Evolutionary conservation across 305 asterid genomes (phyloP), one percentile per base, ranked within the genome.

Genomic region (Fraxinus paxiana): DNA sequence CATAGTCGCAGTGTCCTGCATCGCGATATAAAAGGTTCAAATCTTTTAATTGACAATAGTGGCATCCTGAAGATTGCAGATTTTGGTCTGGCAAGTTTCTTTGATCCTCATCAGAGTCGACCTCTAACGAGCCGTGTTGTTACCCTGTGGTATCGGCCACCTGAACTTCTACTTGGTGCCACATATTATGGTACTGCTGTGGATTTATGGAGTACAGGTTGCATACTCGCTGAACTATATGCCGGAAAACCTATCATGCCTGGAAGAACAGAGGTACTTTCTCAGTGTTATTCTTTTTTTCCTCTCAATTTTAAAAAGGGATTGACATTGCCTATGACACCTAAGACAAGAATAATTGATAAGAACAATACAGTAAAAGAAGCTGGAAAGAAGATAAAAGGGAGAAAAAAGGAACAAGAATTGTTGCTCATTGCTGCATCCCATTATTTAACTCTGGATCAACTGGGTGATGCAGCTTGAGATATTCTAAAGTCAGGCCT

Each of bases 161-260:
- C 98, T 6, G 98, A 95, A 87, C 97, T 95, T 79, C 90, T 95
- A 46, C 98, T 95, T 59, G 99, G 99, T 46, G 97, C 97, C 15
- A 93, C 97, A 22, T 88, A 89, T 83, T 95, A 93, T 84, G 90
- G 93, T 24, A 85, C 89, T 85, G 94, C 97, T 76, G 98, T 95
- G 72, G 98, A 95, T 89, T 92, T 95, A 80, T 95, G 98, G 98
- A 95, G 98, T 83, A 79, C 95, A 0, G 99, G 99, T 59, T 93
- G 98, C 86, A 92, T 95, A 81, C 90, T 95, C 20, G 94, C 97
- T 46, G 98, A 93, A 84, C 88, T 95, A 84, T 90, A 93, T 81
- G 94, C 97, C 17, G 96, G 99, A 73, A 95, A 95, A 89, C 97
- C 99, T 56, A 91, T 95, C 79, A 93, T 95, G 98, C 97, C 98